phyloP scores from a whole-genome alignment of 1,139 yeast genomes.

The Saccharomycopsis hybrid region DNA sequence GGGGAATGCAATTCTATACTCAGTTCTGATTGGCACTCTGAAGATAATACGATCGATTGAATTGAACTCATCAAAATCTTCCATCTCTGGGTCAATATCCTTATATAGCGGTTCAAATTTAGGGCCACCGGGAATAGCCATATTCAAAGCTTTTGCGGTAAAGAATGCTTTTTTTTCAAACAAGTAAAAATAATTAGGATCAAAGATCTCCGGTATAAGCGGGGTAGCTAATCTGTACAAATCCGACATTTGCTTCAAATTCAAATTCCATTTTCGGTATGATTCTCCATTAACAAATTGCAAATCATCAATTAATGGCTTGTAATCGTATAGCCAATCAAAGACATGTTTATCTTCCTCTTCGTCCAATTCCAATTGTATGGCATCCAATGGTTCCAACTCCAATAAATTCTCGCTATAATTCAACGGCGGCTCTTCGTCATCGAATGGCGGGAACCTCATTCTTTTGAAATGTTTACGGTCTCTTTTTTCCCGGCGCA shows the following conservation, averaged over 20 bases:
- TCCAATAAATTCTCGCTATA: conserved; percentile 77
- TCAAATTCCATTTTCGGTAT: conserved; percentile 66
- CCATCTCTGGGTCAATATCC: conserved; percentile 57
- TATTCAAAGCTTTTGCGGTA: conserved; percentile 85
- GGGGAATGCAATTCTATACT: conserved; percentile 82
- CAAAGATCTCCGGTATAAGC: conserved; percentile 49
- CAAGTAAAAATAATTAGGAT: conserved; percentile 55
- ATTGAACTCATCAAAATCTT: conserved; percentile 85
- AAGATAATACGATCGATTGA: conserved; percentile 81
- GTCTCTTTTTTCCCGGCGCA: conserved; percentile 92
- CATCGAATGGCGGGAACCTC: conserved; percentile 95
- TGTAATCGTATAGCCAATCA: conserved; percentile 79
- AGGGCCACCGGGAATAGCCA: conserved; percentile 93
- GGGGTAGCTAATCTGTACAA: conserved; percentile 66
- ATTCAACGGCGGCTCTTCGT: conserved; percentile 88
- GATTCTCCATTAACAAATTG: conserved; percentile 66
- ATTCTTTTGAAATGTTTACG: conserved; percentile 84
- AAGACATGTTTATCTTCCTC: conserved; percentile 50
- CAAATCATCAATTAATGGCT: conserved; percentile 58
- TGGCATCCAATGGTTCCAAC: conserved; percentile 63
- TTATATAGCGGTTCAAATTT: conserved; percentile 85
- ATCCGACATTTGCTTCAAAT: conserved; percentile 55
- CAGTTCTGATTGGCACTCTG: conserved; percentile 70
- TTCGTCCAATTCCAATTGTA: conserved; percentile 57
- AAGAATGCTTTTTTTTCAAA: conserved; percentile 75